Evolutionary conservation across 495 filamentous ascomycete genomes (phyloP), one percentile per base, ranked within the genome.

Genomic region (Daldinia vernicosa): DNA sequence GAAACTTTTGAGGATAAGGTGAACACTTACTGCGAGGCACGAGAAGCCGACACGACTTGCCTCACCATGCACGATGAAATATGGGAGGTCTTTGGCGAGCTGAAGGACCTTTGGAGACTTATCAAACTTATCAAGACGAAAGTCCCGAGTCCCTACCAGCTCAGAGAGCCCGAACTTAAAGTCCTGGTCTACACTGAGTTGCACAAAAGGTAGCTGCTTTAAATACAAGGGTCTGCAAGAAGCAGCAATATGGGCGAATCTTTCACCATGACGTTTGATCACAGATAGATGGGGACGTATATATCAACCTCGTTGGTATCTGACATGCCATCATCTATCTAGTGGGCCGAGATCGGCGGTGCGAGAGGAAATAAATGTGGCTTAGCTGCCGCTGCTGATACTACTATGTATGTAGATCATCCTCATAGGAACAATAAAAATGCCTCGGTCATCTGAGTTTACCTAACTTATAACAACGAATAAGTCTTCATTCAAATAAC

Each of bases 271-370:
- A 6, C 1, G 11, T 56, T 22, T 56, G 8, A 17, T 37, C 6
- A 15, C 7, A 17, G 14, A 32, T 32, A 56, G 14, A 32, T 32
- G 37, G 30, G 30, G n/a, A 14, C 30, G 6, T 17, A 19, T 28
- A 22, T 6, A 19, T 17, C 12, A 55, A 35, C n/a, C 3, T 55
- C 52, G n/a, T 19, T 33, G 3, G 27, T 6, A 11, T 33, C 40
- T 19, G 6, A 6, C 35, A 39, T 39, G 43, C 19, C 4, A 12
- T 47, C 50, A 53, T 30, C 6, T 1, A 53, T 30, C 6, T 1
- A 53, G 15, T n/a, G 6, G 57, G 60, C 69, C 69, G 69, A 72
- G 28, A 72, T 67, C 69, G 69, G 69, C 60, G 63, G 47, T 40
- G 22, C 1, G 35, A 3, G 6, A 57, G 43, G 33, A 54, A 60